phyloP scores from a whole-genome alignment of 495 filamentous ascomycete genomes.

The Penicillium dipodomyicola region DNA sequence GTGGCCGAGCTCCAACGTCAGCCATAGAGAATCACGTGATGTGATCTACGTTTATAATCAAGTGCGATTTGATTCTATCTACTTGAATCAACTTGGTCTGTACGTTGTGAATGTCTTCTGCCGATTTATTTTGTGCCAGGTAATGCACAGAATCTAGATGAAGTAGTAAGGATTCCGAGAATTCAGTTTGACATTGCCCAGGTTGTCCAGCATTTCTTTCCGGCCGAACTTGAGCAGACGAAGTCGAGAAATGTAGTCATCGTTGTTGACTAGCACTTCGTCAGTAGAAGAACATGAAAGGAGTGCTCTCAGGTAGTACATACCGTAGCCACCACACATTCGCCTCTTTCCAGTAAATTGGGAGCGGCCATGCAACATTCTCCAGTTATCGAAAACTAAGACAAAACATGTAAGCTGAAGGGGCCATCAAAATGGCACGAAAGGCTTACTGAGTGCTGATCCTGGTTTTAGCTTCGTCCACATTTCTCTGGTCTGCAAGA shows the following conservation, averaged over 20 bases:
- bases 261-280: constrained; percentile 63
- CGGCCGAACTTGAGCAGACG: constrained; percentile 65
- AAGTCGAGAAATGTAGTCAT: constrained; percentile 80
- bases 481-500: constrained; percentile 59
- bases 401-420: constrained; percentile 10
- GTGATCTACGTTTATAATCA: constrained; percentile 9
- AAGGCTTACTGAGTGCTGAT: constrained; percentile 62
- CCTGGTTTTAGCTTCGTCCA: constrained; percentile 80
- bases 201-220: constrained; percentile 48
- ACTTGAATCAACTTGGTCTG: neutral
- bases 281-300: constrained; percentile 15
- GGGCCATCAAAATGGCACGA: neutral
- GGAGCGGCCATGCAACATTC: constrained; percentile 80
- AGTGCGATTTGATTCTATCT: neutral
- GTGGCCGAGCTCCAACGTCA: constrained; percentile 47
- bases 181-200: constrained; percentile 26
- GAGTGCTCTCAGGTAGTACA: constrained; percentile 31
- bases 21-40: constrained; percentile 42
- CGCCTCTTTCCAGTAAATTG: constrained; percentile 79
- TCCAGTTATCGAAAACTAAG: constrained; percentile 91
- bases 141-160: neutral
- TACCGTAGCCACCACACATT: constrained; percentile 87
- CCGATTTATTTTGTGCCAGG: neutral
- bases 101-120: neutral
- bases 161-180: neutral